Evolutionary conservation across 129 eudicot species (phyloP).

Genomic region (Calendula officinalis): DNA sequence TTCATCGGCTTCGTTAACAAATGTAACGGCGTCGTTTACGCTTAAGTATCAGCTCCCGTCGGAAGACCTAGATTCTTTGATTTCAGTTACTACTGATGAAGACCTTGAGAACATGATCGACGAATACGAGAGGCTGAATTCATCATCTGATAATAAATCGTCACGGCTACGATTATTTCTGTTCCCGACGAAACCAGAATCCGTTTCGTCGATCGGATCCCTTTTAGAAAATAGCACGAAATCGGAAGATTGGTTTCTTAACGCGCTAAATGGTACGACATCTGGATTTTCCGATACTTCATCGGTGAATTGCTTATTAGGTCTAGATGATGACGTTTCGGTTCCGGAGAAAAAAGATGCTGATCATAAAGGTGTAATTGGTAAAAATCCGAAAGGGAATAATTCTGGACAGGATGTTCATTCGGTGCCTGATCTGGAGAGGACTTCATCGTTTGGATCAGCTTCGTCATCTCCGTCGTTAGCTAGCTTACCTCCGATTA

Average conservation of each 20-base stretch:
- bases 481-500: conserved; percentile 63
- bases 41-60: conserved; percentile 62
- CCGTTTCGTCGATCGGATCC: conserved; percentile 48
- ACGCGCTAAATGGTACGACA: conserved; percentile 62
- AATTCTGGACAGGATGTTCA: conserved; percentile 44
- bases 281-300: conserved; percentile 71
- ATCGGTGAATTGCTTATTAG: conserved; percentile 50
- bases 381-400: conserved; percentile 18
- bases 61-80: conserved; percentile 64
- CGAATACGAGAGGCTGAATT: conserved; percentile 53
- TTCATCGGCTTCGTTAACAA: conserved; percentile 14
- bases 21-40: conserved; percentile 45
- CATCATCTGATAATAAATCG: conserved; percentile 31
- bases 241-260: conserved; percentile 81
- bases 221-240: conserved; percentile 50
- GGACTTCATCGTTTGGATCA: conserved; percentile 67
- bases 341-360: conserved; percentile 28
- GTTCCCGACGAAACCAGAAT: conserved; percentile 49
- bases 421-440: conserved; percentile 52
- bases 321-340: conserved; percentile 47
- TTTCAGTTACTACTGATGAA: conserved; percentile 51
- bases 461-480: conserved; percentile 70
- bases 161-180: conserved; percentile 47
- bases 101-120: conserved; percentile 73
- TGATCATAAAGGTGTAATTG: conserved; percentile 32